Conservation (phyloP, 495 filamentous ascomycete genomes). For the Bathelium albidoporum region DNA sequence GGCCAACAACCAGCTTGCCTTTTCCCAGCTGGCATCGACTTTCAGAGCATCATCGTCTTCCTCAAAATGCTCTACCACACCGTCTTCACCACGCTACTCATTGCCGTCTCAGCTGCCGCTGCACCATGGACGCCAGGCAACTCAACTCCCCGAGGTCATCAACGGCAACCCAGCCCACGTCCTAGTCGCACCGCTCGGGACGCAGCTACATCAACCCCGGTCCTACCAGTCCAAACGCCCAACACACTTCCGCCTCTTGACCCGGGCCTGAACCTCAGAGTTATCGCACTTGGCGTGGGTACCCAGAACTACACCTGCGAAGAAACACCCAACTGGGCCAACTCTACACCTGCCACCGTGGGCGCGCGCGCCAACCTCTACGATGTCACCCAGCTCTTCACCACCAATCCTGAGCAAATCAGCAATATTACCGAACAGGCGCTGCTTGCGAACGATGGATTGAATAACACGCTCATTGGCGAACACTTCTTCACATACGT, state of each 20-base stretch:
- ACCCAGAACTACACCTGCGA: slow-evolving; percentile 25
- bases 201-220: not conserved
- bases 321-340: not conserved
- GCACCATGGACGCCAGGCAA: not conserved
- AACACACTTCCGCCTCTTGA: not conserved
- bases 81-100: not conserved
- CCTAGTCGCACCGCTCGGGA: not conserved
- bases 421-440: slow-evolving; percentile 2
- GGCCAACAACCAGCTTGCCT: not conserved
- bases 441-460: slow-evolving; percentile 1
- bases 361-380: slow-evolving; percentile 20
- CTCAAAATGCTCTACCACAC: not conserved
- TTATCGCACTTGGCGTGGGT: slow-evolving; percentile 20
- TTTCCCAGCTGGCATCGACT: not conserved
- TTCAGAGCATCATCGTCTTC: not conserved
- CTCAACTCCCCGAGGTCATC: not conserved
- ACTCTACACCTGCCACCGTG: slow-evolving; percentile 4
- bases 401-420: not conserved
- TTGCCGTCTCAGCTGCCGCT: not conserved
- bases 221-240: not conserved
- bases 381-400: slow-evolving; percentile 13
- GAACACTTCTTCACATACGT: slow-evolving; percentile 17
- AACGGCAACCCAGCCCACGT: not conserved
- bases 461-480: slow-evolving; percentile 11
- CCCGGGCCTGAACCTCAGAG: slow-evolving; percentile 8